Evolutionary conservation across 371 early-diverging fungal species (phyloP).

Genomic region (Actinomortierella ambigua): DNA sequence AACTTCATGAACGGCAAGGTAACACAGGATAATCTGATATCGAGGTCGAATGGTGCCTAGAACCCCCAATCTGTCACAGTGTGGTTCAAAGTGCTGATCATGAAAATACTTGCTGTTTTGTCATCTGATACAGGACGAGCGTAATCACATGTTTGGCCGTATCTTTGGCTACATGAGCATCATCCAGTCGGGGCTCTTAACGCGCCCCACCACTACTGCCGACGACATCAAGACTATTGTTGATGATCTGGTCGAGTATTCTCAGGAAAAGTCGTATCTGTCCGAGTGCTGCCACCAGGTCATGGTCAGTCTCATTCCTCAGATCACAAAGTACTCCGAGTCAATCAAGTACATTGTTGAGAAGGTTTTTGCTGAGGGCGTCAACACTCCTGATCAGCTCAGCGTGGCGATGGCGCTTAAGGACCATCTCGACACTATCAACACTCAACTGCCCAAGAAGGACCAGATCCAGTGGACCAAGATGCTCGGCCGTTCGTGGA

Average conservation of each 20-base stretch:
- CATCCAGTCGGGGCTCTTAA: slow-evolving; percentile 78
- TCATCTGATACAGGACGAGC: slow-evolving; percentile 73
- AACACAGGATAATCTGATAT: not conserved
- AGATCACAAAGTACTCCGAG: slow-evolving; percentile 36
- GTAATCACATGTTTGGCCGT: slow-evolving; percentile 89
- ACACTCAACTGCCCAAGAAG: slow-evolving; percentile 29
- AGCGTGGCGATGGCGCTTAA: slow-evolving; percentile 66
- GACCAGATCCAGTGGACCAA: slow-evolving; percentile 44
- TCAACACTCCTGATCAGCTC: slow-evolving; percentile 71
- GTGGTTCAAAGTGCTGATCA: too few relatives aligned
- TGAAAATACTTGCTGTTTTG: slow-evolving; percentile 22
- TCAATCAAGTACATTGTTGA: slow-evolving; percentile 55
- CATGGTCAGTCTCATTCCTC: slow-evolving; percentile 63
- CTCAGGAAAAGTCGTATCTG: slow-evolving; percentile 76
- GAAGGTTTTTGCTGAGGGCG: slow-evolving; percentile 59
- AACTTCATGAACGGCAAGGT: slow-evolving; percentile 58
- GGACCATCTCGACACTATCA: slow-evolving; percentile 47
- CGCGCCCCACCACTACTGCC: slow-evolving; percentile 63
- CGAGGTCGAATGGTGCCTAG: not conserved
- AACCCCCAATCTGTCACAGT: not conserved
- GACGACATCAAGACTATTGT: slow-evolving; percentile 72
- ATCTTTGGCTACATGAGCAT: slow-evolving; percentile 88
- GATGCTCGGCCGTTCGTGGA: slow-evolving; percentile 51
- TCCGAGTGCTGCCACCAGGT: slow-evolving; percentile 77
- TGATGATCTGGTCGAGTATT: slow-evolving; percentile 68